Base-by-base conservation (phyloP, 2,329 filamentous ascomycete genomes). In the Fusarium nurragi region DNA sequence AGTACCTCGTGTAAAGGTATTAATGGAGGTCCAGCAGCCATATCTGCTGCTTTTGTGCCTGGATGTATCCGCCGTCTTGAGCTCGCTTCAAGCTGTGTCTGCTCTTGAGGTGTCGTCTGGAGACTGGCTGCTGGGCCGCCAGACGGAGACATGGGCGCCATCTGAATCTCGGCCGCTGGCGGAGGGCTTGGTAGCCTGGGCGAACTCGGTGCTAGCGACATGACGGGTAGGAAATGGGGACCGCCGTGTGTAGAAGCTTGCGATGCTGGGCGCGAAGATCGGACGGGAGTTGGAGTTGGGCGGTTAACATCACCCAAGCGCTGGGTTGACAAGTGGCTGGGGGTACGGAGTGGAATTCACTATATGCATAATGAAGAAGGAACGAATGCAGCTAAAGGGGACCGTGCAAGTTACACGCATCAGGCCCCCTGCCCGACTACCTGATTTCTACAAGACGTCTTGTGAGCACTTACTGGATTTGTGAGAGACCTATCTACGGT, bases 141-240 rank as follows among this genome's bases (percentile, higher is more conserved):
- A 18, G 84, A 85, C 3, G 93, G 92, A 46, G 93, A 95, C 72
- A 88, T 88, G 54, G 91, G 90, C 9, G 88, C 90, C 64, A 97
- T 89, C 80, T 98, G 94, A 69, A 97, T 95, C 79, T 99, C 95
- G 62, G 94, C 93, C 56, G 96, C 90, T 30, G 95, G 95, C 57
- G 95, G 95, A 60, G 95, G 95, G 78, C 93, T 97, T 59, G 95
- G 95, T 48, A 99, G 88, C 75, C 95, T 91, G 65, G 95, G 94
- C 44, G 94, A 97, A 78, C 88, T 94, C 64, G 92, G 90, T 70
- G 86, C 79, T 64, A 87, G 77, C 67, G 85, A 81, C 85, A 88
- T 87, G 66, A 67, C 77, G 28, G 32, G 48, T 25, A 44, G 43
- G 49, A 43, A 49, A 57, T 47, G 26, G 54, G 54, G 40, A 52